phyloP scores from a whole-genome alignment of 1,284 basidiomycete species.

The Pulveroboletus sp. region DNA sequence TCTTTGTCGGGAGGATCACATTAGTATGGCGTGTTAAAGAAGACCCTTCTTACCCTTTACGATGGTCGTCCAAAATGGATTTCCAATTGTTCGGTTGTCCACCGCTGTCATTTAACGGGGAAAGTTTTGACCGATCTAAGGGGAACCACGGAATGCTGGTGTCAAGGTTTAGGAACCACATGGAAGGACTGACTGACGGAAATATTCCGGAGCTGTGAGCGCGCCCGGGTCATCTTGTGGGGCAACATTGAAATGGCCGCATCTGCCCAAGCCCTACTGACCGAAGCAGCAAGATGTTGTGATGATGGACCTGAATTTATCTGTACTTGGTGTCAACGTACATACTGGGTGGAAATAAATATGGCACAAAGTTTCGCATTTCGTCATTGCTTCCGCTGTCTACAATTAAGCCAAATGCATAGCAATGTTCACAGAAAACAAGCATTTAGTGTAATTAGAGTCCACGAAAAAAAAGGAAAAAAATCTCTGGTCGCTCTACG shows the following conservation, averaged over 20 bases:
- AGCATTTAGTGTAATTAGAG: constrained; percentile 15
- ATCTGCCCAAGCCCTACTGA: not conserved
- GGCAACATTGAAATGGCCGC: not conserved
- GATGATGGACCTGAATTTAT: constrained; percentile 30
- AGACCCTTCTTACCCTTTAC: not conserved
- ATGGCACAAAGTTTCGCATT: constrained; percentile 18
- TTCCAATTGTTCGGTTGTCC: not conserved
- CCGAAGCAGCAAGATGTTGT: constrained; percentile 2
- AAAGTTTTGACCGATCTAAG: not conserved
- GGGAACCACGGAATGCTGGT: not conserved
- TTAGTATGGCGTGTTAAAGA: constrained; percentile 1
- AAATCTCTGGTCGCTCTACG: not conserved
- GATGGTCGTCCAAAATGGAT: not conserved
- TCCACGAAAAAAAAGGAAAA: constrained; percentile 15
- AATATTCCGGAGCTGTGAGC: not conserved
- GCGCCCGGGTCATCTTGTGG: constrained; percentile 5
- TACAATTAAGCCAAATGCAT: constrained; percentile 34
- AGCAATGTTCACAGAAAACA: constrained; percentile 16
- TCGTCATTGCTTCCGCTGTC: constrained; percentile 14
- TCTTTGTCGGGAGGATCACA: not conserved
- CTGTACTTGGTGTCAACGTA: constrained; percentile 26
- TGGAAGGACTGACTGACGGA: not conserved
- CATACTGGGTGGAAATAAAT: constrained; percentile 6
- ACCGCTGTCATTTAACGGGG: not conserved
- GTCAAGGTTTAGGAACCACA: not conserved